These are phyloP conservation scores for Rhizopogon sp. DNA, from an alignment of 768 basidiomycete species.

Conservation along the genomic window DNA sequence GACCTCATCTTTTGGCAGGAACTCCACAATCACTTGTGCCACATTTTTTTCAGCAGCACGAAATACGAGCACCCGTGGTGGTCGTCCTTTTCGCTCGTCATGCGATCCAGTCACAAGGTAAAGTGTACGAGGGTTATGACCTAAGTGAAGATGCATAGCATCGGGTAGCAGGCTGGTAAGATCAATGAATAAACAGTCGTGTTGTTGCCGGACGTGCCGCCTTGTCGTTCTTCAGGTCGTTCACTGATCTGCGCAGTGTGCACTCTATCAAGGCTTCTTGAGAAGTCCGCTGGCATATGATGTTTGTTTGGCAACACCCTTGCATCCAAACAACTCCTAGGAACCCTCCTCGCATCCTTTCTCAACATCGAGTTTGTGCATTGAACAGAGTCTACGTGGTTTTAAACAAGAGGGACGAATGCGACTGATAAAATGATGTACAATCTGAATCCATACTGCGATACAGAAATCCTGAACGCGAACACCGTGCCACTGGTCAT, in stretches of 20 bases:
- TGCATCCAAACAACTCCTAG: background rate
- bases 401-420: background rate
- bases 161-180: background rate
- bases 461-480: background rate
- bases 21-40: slow-evolving; percentile 80
- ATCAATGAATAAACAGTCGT: background rate
- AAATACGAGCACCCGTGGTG: slow-evolving; percentile 64
- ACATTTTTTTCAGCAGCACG: slow-evolving; percentile 50
- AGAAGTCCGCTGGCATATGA: too few relatives aligned
- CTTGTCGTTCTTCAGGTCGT: background rate
- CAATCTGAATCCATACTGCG: background rate
- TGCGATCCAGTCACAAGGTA: slow-evolving; percentile 69
- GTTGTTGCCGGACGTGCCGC: background rate
- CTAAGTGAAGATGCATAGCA: slow-evolving; percentile 72
- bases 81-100: slow-evolving; percentile 58
- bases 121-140: slow-evolving; percentile 61
- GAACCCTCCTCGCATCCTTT: too few relatives aligned
- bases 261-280: background rate
- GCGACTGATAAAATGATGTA: background rate
- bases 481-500: background rate
- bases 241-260: background rate
- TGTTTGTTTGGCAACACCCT: slow-evolving; percentile 6
- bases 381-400: background rate
- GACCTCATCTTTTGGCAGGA: slow-evolving; percentile 68
- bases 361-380: background rate